Conservation (phyloP, 306 rosid species). For the Malus fusca region DNA sequence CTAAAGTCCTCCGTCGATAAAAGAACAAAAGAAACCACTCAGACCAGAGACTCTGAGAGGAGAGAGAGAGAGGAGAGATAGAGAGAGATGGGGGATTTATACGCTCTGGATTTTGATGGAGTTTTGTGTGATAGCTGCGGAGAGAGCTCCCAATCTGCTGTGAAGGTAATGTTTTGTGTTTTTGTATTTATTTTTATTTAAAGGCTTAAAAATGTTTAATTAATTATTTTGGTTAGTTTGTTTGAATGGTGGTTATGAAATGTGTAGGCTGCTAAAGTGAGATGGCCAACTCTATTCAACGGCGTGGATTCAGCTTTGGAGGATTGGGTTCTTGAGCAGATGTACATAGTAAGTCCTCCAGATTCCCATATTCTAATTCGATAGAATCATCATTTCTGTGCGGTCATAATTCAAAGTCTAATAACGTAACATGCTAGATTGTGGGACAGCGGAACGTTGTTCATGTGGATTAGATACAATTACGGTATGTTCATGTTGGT, state of each 20-base stretch:
- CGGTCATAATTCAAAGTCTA: background rate
- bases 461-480: background rate
- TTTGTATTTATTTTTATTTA: background rate
- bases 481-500: background rate
- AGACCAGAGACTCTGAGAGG: background rate
- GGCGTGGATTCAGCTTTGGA: slow-evolving; percentile 53
- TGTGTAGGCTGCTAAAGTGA: slow-evolving; percentile 71
- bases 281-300: slow-evolving; percentile 69
- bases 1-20: background rate
- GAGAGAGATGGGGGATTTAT: slow-evolving; percentile 64
- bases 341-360: slow-evolving; percentile 50
- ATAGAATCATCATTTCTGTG: background rate
- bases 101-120: slow-evolving; percentile 92
- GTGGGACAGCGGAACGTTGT: too few species aligned
- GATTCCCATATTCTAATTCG: background rate
- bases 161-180: slow-evolving; percentile 40
- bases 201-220: background rate
- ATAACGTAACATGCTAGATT: background rate
- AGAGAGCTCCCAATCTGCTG: slow-evolving; percentile 81
- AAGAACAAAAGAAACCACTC: background rate
- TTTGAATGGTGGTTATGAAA: slow-evolving; percentile 2
- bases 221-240: background rate
- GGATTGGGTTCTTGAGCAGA: slow-evolving; percentile 73
- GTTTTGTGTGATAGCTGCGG: slow-evolving; percentile 91
- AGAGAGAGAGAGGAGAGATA: background rate